Conservation (phyloP, 1,284 basidiomycete species). For the Irpex sp. region DNA sequence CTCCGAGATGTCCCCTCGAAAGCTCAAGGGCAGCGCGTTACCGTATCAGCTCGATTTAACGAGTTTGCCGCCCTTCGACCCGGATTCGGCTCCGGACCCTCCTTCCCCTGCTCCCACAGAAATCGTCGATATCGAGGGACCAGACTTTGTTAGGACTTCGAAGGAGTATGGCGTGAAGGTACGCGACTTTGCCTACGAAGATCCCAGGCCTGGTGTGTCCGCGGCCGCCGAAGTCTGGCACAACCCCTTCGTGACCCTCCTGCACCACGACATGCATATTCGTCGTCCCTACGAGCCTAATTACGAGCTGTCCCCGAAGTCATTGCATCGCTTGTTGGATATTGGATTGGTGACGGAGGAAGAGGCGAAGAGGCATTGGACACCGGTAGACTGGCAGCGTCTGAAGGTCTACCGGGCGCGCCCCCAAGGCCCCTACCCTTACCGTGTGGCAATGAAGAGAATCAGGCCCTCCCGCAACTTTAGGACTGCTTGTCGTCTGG, state of each 20-base stretch:
- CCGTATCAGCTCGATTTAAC: neutral
- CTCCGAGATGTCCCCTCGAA: neutral
- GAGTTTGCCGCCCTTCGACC: neutral
- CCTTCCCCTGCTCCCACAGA: constrained; percentile 38
- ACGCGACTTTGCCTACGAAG: constrained; percentile 43
- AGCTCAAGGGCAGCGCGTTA: neutral
- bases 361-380: constrained; percentile 37
- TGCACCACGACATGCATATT: constrained; percentile 22
- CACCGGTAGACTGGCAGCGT: constrained; percentile 38
- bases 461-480: neutral
- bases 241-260: constrained; percentile 18
- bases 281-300: constrained; percentile 25
- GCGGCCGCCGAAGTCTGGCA: constrained; percentile 21
- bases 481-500: neutral
- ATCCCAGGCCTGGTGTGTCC: constrained; percentile 4
- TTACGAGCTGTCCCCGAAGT: constrained; percentile 35
- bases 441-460: constrained; percentile 5
- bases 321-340: constrained; percentile 42
- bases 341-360: constrained; percentile 43
- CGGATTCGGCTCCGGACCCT: constrained; percentile 2
- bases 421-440: constrained; percentile 22
- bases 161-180: constrained; percentile 43
- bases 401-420: constrained; percentile 35
- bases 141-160: constrained; percentile 30
- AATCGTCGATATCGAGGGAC: constrained; percentile 31